Conservation (phyloP, 202 grass and related monocot species). For the Elaeis oleifera region DNA sequence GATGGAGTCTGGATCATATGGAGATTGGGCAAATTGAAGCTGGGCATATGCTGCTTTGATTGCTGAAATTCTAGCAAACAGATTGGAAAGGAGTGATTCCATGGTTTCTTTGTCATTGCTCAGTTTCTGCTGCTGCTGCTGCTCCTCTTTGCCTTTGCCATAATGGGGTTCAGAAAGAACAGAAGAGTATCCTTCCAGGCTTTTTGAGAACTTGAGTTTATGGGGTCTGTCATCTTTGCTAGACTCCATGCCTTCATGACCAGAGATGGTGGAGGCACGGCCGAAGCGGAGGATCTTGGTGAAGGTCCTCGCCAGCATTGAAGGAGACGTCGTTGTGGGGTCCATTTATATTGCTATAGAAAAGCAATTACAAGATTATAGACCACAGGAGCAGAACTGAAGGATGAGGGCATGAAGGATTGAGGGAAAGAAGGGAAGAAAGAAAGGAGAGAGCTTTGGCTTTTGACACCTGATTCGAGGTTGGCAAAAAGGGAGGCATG, state of each 20-base stretch:
- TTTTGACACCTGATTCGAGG: too few species aligned
- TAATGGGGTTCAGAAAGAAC: slow-evolving; percentile 33
- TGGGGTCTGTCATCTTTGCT: too few species aligned
- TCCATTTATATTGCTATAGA: slow-evolving; percentile 29
- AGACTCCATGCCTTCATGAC: slow-evolving; percentile 23
- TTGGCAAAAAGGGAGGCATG: too few species aligned
- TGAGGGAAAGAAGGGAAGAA: too few species aligned
- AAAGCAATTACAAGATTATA: too few species aligned
- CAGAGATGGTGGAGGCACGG: slow-evolving; percentile 16
- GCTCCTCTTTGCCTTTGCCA: slow-evolving; percentile 25
- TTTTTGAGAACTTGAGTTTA: slow-evolving; percentile 57
- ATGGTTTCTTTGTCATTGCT: slow-evolving; percentile 15
- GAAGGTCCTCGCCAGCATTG: slow-evolving; percentile 44
- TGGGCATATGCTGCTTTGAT: slow-evolving; percentile 90
- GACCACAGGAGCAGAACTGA: too few species aligned
- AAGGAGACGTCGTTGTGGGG: slow-evolving; percentile 23
- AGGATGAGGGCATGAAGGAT: too few species aligned
- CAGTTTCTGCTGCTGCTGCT: slow-evolving; percentile 5
- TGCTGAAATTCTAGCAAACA: slow-evolving; percentile 69
- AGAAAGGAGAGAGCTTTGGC: too few species aligned
- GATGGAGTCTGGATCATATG: slow-evolving; percentile 72
- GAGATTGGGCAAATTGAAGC: slow-evolving; percentile 73
- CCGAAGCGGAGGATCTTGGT: slow-evolving; percentile 63
- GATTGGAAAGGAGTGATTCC: slow-evolving; percentile 48
- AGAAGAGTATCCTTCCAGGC: slow-evolving; percentile 39